Evolutionary conservation across 169 alveolate genomes (phyloP).

Genomic region (Cryptosporidium sp.): DNA sequence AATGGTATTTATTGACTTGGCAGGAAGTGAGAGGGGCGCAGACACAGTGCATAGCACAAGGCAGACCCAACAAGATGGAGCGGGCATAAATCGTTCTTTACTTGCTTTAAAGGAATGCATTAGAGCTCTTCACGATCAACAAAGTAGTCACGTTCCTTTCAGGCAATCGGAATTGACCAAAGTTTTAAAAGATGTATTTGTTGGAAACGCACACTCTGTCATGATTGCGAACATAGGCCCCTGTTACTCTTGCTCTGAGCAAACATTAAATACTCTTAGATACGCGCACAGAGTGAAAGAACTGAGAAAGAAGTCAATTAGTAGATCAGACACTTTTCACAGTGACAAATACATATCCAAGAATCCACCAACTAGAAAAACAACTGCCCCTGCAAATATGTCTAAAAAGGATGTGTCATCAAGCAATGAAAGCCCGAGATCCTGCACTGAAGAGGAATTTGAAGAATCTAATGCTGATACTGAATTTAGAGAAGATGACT

Average conservation of each 20-base stretch:
- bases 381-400: conserved; percentile 52
- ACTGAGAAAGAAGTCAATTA: conserved; percentile 84
- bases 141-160: conserved; percentile 97
- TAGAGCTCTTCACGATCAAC: conserved; percentile 97
- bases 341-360: conserved; percentile 50
- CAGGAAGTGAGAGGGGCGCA: conserved; percentile 99
- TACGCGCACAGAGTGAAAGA: conserved; percentile 97
- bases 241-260: conserved; percentile 95
- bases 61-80: conserved; percentile 97
- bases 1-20: conserved; percentile 97
- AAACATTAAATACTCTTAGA: conserved; percentile 97
- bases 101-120: conserved; percentile 99
- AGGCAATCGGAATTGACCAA: conserved; percentile 97
- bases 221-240: conserved; percentile 99
- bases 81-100: conserved; percentile 98
- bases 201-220: conserved; percentile 95
- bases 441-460: conserved; percentile 61
- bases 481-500: conserved; percentile 40
- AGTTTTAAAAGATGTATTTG: conserved; percentile 94
- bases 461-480: conserved; percentile 51
- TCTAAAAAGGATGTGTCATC: conserved; percentile 43
- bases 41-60: conserved; percentile 95
- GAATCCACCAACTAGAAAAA: conserved; percentile 4
- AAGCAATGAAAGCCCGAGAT: conserved; percentile 57
- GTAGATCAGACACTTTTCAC: conserved; percentile 68